These are phyloP conservation scores for Ajuga chamaepitys DNA, from an alignment of 257 asterid species.

Conservation along the genomic window DNA sequence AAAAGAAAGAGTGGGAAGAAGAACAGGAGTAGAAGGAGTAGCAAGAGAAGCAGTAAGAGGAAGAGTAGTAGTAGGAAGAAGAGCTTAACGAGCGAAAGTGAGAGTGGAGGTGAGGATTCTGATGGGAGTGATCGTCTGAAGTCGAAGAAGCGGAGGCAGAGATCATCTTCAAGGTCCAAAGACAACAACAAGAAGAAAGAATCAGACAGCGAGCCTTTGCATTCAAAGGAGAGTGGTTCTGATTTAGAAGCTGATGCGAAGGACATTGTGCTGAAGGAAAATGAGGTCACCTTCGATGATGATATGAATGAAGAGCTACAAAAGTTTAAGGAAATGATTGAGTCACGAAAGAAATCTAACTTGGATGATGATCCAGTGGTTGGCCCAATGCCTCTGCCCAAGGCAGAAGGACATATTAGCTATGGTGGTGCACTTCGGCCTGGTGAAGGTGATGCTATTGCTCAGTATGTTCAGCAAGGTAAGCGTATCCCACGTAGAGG, in stretches of 20 bases:
- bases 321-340: constrained; percentile 61
- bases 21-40: constrained; percentile 24
- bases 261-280: constrained; percentile 20
- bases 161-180: constrained; percentile 35
- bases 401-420: constrained; percentile 92
- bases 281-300: constrained; percentile 27
- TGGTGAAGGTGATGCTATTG: constrained; percentile 99
- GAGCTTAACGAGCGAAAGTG: constrained; percentile 38
- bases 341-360: constrained; percentile 43
- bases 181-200: constrained; percentile 42
- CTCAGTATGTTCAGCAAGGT: constrained; percentile 98
- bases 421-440: constrained; percentile 99
- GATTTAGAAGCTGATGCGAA: constrained; percentile 30
- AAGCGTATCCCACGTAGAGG: constrained; percentile 99
- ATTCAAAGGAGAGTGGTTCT: constrained; percentile 20
- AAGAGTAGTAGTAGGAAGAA: constrained; percentile 34
- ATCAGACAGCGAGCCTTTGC: constrained; percentile 22
- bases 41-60: constrained; percentile 30
- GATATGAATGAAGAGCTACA: constrained; percentile 46
- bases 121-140: constrained; percentile 32
- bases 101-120: constrained; percentile 56
- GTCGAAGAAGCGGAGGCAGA: constrained; percentile 32
- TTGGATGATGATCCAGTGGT: constrained; percentile 60
- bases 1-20: constrained; percentile 22
- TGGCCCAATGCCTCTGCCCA: constrained; percentile 95